Conservation (phyloP, 768 basidiomycete species). For the Leccinum variicolor region DNA sequence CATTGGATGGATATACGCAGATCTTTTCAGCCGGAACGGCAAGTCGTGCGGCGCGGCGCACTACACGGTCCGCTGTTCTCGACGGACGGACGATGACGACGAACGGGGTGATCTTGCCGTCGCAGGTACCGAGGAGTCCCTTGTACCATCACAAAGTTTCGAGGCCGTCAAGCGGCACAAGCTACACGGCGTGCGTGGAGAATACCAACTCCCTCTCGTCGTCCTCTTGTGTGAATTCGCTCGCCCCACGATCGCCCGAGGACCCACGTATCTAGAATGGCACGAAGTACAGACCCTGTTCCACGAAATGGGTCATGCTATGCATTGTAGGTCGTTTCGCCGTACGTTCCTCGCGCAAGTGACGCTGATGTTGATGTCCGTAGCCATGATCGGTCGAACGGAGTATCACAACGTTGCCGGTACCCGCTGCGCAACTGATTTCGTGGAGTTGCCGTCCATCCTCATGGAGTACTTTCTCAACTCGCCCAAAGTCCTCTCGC, state of each 20-base stretch:
- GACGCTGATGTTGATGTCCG: conserved; percentile 3
- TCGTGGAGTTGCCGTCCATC: conserved; percentile 96
- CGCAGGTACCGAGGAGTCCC: conserved; percentile 37
- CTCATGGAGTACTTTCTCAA: conserved; percentile 98
- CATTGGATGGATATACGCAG: conserved; percentile 94
- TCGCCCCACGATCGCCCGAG: conserved; percentile 53
- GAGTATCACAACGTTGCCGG: conserved; percentile 98
- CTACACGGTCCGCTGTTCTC: conserved; percentile 94
- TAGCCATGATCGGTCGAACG: conserved; percentile 97
- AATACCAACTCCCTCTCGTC: conserved; percentile 87
- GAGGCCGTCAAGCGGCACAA: conserved; percentile 59
- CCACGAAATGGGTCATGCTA: conserved; percentile 99
- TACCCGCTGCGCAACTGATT: conserved; percentile 96
- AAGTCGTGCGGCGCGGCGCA: conserved; percentile 94
- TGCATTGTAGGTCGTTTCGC: conserved; percentile 81
- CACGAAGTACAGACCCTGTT: conserved; percentile 92
- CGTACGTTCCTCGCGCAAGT: background rate
- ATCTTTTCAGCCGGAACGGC: conserved; percentile 79
- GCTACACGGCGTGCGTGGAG: conserved; percentile 60
- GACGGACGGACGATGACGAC: conserved; percentile 91
- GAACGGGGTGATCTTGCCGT: conserved; percentile 54
- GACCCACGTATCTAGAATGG: conserved; percentile 81
- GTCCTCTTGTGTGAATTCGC: conserved; percentile 89
- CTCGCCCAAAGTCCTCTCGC: conserved; percentile 76
- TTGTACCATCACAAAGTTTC: conserved; percentile 56